These are phyloP conservation scores for Limonium bicolor DNA, from an alignment of 148 eudicot species.

Conservation along the genomic window DNA sequence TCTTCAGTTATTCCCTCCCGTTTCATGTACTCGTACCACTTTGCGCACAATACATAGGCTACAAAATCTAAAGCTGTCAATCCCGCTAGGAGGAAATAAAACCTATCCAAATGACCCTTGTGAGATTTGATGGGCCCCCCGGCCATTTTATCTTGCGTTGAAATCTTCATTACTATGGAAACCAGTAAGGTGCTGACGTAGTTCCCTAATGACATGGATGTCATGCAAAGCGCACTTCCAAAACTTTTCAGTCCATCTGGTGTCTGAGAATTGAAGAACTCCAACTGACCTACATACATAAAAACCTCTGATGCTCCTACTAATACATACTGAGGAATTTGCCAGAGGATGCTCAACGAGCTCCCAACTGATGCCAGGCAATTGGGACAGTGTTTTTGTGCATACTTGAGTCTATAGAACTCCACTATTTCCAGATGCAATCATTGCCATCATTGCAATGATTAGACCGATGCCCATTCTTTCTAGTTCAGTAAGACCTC, in stretches of 20 bases:
- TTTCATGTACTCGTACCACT: slow-evolving; percentile 34
- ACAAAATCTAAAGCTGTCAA: slow-evolving; percentile 31
- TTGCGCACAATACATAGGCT: slow-evolving; percentile 32
- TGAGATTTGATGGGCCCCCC: slow-evolving; percentile 77
- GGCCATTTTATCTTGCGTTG: slow-evolving; percentile 21
- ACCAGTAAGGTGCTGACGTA: slow-evolving; percentile 51
- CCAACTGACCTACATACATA: slow-evolving; percentile 70
- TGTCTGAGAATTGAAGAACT: slow-evolving; percentile 53
- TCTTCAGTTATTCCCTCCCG: slow-evolving; percentile 1
- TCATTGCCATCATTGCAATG: slow-evolving; percentile 41
- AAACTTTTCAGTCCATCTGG: slow-evolving; percentile 66
- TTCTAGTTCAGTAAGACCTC: slow-evolving; percentile 48
- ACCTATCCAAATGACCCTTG: slow-evolving; percentile 45
- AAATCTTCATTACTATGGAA: slow-evolving; percentile 37
- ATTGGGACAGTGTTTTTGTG: slow-evolving; percentile 8
- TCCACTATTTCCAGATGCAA: slow-evolving; percentile 46
- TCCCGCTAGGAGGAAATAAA: slow-evolving; percentile 41
- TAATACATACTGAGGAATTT: slow-evolving; percentile 50
- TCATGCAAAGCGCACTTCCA: slow-evolving; percentile 65
- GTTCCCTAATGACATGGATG: slow-evolving; percentile 56
- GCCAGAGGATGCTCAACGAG: slow-evolving; percentile 52
- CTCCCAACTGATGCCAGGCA: slow-evolving; percentile 23
- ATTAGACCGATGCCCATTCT: slow-evolving; percentile 61
- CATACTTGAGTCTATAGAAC: slow-evolving; percentile 25
- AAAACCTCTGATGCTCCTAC: slow-evolving; percentile 70